Evolutionary conservation across 306 rosid genomes (phyloP).

Genomic region (Sechiopsis laciniata): DNA sequence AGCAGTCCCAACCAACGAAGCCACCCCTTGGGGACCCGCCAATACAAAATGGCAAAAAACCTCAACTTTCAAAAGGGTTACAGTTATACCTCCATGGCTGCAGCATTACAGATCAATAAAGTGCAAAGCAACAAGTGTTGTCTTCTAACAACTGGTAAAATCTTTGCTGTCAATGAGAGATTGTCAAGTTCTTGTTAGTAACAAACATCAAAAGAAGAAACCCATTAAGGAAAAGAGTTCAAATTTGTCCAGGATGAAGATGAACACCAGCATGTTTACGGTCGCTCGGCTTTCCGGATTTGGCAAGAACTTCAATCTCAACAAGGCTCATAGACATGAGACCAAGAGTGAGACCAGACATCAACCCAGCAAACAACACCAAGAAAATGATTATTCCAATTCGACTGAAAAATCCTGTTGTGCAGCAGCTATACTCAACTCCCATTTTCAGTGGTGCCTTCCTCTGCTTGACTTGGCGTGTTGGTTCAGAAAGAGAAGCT

Average conservation of each 20-base stretch:
- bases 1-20: too few species aligned
- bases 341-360: constrained; percentile 82
- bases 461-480: constrained; percentile 16
- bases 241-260: background rate
- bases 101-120: constrained; percentile 66
- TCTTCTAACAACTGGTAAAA: constrained; percentile 70
- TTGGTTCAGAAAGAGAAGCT: background rate
- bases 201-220: too few species aligned
- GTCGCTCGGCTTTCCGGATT: constrained; percentile 57
- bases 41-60: background rate
- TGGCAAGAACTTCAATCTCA: constrained; percentile 77
- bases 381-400: constrained; percentile 32
- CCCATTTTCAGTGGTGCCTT: constrained; percentile 32
- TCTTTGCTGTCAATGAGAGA: constrained; percentile 37
- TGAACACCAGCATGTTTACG: constrained; percentile 53
- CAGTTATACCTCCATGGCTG: constrained; percentile 63
- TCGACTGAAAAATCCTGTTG: constrained; percentile 34
- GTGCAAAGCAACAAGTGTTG: constrained; percentile 74
- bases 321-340: constrained; percentile 83
- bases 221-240: too few species aligned
- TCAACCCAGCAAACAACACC: constrained; percentile 65
- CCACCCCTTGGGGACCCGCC: background rate
- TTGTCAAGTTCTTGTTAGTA: background rate
- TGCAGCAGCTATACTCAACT: constrained; percentile 42
- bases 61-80: background rate